Base-by-base conservation (phyloP, 2,329 filamentous ascomycete genomes). In the Aspergillus texensis region DNA sequence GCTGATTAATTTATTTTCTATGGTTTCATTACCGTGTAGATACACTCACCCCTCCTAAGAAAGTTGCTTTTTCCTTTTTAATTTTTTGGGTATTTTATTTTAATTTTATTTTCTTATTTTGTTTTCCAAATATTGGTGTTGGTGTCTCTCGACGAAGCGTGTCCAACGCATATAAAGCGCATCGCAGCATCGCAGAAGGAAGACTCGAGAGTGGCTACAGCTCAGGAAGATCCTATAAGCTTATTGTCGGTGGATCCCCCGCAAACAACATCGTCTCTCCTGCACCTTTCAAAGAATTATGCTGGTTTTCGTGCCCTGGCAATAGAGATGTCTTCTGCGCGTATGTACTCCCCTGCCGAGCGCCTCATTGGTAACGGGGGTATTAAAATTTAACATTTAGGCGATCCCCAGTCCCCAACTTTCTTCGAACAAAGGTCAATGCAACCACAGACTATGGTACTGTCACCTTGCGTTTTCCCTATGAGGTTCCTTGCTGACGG, bases 401-500 rank as follows among this genome's bases (percentile, higher is more conserved):
- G 45, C 46, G 28, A 63, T 55, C 45, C 61, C 62, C 60, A 64
- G 45, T 62, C 63, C 62, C 66, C 67, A 65, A 57, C 60, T 61
- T 65, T 65, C 60, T 60, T 45, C 60, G 60, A 62, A 43, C 46
- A 65, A 34, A 61, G 30, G 43, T 57, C 63, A 57, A 57, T 62
- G 48, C 48, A 56, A 57, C 57, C 58, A 21, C 54, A 63, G 46
- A 58, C 62, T 60, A 67, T 67, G 68, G 69, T 70, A 71, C 50
- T 62, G 24, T 36, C 50, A 46, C 48, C 24, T 48, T 41, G 8
- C 48, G 2, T 55, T 21, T 9, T n/a, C 14, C 3, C 16, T 11
- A 9, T 19, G 11, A 30, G 28, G 14, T 24, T 32, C 30, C 21
- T 26, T 30, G 39, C 6, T 41, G 39, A 39, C 60, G 58, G 46